A percentile compares a stretch with the other conserved stretches of the same genome.
phyloP scores from a whole-genome alignment of 2,329 filamentous ascomycete species.

The Cercospora brassicicola region DNA sequence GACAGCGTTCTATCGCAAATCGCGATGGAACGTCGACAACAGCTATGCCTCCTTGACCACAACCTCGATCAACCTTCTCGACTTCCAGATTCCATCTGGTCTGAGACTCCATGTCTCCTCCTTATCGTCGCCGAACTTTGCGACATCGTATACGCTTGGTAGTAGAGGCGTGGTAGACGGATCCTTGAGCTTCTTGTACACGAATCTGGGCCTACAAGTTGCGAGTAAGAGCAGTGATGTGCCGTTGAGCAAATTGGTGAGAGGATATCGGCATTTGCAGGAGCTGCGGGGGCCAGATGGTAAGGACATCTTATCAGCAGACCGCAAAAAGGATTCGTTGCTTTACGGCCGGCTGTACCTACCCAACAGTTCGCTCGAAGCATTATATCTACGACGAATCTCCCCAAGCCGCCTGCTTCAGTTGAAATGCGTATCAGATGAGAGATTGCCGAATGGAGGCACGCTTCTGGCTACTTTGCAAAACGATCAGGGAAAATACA shows the following conservation, averaged over 20 bases:
- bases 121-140: constrained; percentile 87
- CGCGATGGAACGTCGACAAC: constrained; percentile 87
- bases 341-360: constrained; percentile 79
- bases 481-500: constrained; percentile 84
- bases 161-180: constrained; percentile 90
- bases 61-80: constrained; percentile 79
- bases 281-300: constrained; percentile 60
- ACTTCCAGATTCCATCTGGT: constrained; percentile 82
- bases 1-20: constrained; percentile 81
- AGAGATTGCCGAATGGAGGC: constrained; percentile 70
- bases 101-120: constrained; percentile 85
- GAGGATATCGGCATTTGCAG: constrained; percentile 77
- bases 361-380: constrained; percentile 82
- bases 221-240: constrained; percentile 71
- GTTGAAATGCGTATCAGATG: constrained; percentile 74
- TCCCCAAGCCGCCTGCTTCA: constrained; percentile 77
- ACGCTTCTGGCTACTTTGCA: constrained; percentile 72
- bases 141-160: constrained; percentile 87
- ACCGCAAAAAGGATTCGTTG: constrained; percentile 56
- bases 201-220: constrained; percentile 72
- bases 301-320: background rate
- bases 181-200: constrained; percentile 95
- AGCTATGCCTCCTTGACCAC: constrained; percentile 84
- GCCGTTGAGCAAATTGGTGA: constrained; percentile 73
- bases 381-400: constrained; percentile 75